Percentiles rank a stretch among this genome's conserved stretches.
phyloP scores from a whole-genome alignment of 1,284 basidiomycete genomes.

The Pyrrhoderma lamaoense region DNA sequence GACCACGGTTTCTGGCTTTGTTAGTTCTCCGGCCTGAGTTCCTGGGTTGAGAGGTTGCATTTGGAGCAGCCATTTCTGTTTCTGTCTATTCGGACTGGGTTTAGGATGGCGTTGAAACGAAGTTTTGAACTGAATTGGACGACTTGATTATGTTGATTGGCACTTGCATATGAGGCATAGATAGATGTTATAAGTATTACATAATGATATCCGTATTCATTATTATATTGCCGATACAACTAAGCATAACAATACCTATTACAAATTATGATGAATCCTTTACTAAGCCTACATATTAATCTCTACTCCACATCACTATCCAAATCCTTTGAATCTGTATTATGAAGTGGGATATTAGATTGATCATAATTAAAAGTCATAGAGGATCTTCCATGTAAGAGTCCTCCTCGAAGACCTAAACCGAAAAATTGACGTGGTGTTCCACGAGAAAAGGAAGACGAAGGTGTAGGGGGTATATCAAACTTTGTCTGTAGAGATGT shows the following conservation, averaged over 20 bases:
- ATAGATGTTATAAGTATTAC: no score
- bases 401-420: conserved; percentile 11
- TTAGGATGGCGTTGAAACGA: not conserved
- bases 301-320: conserved; percentile 16
- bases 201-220: no score
- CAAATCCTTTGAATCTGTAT: not conserved
- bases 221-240: no score
- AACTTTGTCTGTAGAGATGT: conserved; percentile 17
- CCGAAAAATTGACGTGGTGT: conserved; percentile 8
- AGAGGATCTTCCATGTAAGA: conserved; percentile 3
- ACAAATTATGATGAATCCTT: no score
- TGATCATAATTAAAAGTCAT: not conserved
- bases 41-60: not conserved
- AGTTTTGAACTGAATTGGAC: not conserved
- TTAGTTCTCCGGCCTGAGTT: conserved; percentile 10
- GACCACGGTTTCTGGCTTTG: conserved; percentile 10
- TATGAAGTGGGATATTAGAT: not conserved
- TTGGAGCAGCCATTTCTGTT: not conserved
- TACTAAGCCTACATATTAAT: no score
- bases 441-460: not conserved
- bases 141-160: no score
- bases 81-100: no score
- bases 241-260: no score
- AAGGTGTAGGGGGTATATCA: not conserved
- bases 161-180: no score